Conservation (phyloP, 768 basidiomycete genomes). For the Ramaria sp. region DNA sequence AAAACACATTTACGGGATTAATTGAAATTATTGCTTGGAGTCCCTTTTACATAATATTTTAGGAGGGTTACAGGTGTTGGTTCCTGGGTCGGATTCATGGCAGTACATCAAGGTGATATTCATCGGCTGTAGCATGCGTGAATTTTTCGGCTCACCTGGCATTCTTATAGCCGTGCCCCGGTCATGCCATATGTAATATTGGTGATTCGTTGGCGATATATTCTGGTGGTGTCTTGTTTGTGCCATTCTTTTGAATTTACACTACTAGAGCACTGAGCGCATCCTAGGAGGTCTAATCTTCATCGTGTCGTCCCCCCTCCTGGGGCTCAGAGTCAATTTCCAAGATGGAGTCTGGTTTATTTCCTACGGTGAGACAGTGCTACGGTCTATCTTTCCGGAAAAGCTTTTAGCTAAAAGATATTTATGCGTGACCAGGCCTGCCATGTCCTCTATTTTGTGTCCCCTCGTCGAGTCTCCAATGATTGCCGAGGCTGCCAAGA, state of each 20-base stretch:
- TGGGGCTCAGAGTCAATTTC: conserved; percentile 36
- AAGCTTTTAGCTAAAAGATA: neutral
- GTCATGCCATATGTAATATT: conserved; percentile 49
- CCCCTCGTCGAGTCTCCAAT: conserved; percentile 14
- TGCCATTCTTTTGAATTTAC: neutral
- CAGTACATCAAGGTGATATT: conserved; percentile 47
- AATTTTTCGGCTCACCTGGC: conserved; percentile 9
- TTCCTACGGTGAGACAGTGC: conserved; percentile 42
- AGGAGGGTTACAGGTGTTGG: conserved; percentile 59
- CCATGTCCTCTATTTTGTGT: neutral
- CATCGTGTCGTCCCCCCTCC: conserved; percentile 62
- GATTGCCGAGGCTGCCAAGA: conserved; percentile 33
- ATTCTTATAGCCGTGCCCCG: conserved; percentile 33
- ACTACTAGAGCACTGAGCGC: neutral
- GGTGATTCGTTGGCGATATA: conserved; percentile 53
- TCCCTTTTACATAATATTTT: conserved; percentile 58
- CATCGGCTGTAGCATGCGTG: neutral
- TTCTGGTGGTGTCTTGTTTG: conserved; percentile 45
- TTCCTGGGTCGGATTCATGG: conserved; percentile 51
- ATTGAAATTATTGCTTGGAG: conserved; percentile 19
- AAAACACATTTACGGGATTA: neutral
- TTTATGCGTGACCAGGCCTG: neutral
- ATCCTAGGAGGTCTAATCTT: conserved; percentile 37
- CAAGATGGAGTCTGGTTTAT: conserved; percentile 59
- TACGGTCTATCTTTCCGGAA: no score